Evolutionary conservation across 306 rosid genomes (phyloP).

Genomic region (Sicyos baderoa): DNA sequence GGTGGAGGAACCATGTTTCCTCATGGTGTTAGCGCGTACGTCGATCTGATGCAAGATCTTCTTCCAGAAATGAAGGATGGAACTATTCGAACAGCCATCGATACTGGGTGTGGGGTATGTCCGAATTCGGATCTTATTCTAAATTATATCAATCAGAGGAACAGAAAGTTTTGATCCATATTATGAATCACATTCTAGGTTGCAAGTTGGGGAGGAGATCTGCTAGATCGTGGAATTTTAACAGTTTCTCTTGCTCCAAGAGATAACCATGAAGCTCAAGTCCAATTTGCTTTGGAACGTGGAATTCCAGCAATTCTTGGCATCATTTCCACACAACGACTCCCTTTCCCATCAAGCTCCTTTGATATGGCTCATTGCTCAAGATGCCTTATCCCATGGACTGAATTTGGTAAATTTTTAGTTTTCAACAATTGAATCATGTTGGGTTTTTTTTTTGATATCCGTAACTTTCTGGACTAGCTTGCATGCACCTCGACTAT

Average conservation of each 20-base stretch:
- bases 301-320: constrained; percentile 98
- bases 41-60: constrained; percentile 77
- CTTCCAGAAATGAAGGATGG: constrained; percentile 96
- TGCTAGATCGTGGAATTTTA: constrained; percentile 82
- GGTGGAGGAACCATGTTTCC: constrained; percentile 99
- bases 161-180: constrained; percentile 14
- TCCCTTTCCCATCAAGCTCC: constrained; percentile 89
- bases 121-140: constrained; percentile 4
- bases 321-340: constrained; percentile 89
- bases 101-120: constrained; percentile 99
- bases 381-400: constrained; percentile 99
- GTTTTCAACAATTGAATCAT: background rate
- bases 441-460: too few relatives aligned
- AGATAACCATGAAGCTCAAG: constrained; percentile 99
- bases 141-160: background rate
- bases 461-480: too few relatives aligned
- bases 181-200: constrained; percentile 42
- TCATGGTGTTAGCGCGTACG: constrained; percentile 82
- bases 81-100: constrained; percentile 83
- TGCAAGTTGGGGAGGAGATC: constrained; percentile 99
- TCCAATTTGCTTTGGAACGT: constrained; percentile 94
- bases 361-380: constrained; percentile 99
- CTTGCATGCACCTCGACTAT: too few relatives aligned
- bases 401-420: constrained; percentile 74
- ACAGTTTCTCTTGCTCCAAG: constrained; percentile 95